A percentile compares a stretch with the other conserved stretches of the same genome.
Evolutionary conservation across 2,329 filamentous ascomycete species (phyloP).

Genomic region (Dactylellina drechsleri): DNA sequence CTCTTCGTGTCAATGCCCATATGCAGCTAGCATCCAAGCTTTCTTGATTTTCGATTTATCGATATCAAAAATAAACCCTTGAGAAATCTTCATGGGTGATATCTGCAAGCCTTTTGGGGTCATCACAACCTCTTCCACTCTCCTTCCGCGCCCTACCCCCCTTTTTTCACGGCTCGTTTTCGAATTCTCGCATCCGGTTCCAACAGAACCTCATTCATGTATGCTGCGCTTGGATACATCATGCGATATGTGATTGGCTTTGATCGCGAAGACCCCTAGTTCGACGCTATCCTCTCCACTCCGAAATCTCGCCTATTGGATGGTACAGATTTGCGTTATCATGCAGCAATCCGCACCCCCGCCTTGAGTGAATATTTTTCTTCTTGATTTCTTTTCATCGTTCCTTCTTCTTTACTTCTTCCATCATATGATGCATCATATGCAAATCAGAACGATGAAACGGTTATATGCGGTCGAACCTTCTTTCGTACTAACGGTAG

Average conservation of each 20-base stretch:
- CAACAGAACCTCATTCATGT: conserved; percentile 27
- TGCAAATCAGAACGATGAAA: conserved; percentile 55
- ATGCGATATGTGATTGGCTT: conserved; percentile 55
- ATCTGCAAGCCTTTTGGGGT: conserved; percentile 37
- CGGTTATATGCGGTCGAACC: conserved; percentile 15
- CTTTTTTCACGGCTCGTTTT: conserved; percentile 16
- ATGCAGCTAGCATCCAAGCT: conserved; percentile 57
- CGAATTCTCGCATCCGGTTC: conserved; percentile 45
- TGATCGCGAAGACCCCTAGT: conserved; percentile 50
- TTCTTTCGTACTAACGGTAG: conserved; percentile 56
- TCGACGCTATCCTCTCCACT: conserved; percentile 54
- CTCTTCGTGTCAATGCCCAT: conserved; percentile 54
- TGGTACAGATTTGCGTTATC: conserved; percentile 44
- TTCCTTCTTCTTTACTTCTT: conserved; percentile 1
- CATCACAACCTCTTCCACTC: conserved; percentile 25
- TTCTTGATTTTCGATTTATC: conserved; percentile 40
- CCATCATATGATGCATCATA: conserved; percentile 42
- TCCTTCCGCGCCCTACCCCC: conserved; percentile 10
- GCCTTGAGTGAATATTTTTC: conserved; percentile 52
- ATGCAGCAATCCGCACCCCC: conserved; percentile 54
- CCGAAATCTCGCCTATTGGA: conserved; percentile 54
- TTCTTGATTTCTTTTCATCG: conserved; percentile 9
- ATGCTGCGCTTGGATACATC: conserved; percentile 51
- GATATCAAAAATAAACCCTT: conserved; percentile 29
- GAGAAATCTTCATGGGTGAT: conserved; percentile 24